phyloP scores from a whole-genome alignment of 2,329 filamentous ascomycete genomes.

The Talaromyces atroroseus region DNA sequence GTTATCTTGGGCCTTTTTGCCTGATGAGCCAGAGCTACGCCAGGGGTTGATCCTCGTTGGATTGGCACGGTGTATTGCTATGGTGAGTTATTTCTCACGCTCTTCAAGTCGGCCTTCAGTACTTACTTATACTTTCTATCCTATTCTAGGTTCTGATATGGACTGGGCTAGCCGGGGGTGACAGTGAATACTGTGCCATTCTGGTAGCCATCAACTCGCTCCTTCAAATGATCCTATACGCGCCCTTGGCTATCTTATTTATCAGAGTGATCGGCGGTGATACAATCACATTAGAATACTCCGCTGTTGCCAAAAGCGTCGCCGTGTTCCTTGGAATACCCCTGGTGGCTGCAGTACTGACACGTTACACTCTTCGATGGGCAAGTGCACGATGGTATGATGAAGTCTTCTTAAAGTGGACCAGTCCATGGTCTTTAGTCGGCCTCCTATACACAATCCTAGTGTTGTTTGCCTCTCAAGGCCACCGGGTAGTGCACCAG shows the following conservation, averaged over 20 bases:
- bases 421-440: conserved; percentile 70
- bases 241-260: conserved; percentile 63
- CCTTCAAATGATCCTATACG: conserved; percentile 68
- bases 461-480: conserved; percentile 79
- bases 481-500: conserved; percentile 69
- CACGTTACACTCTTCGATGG: conserved; percentile 57
- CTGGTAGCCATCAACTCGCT: conserved; percentile 71
- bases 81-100: conserved; percentile 50
- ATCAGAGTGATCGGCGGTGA: conserved; percentile 61
- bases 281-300: conserved; percentile 51
- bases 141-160: conserved; percentile 58
- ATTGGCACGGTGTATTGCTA: conserved; percentile 79
- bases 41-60: conserved; percentile 76
- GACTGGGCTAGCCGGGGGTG: conserved; percentile 71
- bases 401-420: conserved; percentile 61
- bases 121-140: conserved; percentile 1
- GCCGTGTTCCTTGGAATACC: conserved; percentile 82
- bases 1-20: conserved; percentile 49
- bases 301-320: conserved; percentile 69
- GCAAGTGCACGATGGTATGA: conserved; percentile 60
- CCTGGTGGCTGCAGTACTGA: conserved; percentile 71
- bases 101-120: background rate
- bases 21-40: conserved; percentile 45
- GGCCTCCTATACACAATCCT: conserved; percentile 83
- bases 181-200: conserved; percentile 76